Percentiles rank a stretch among this genome's conserved stretches.
Evolutionary conservation across 345 rosid genomes (phyloP).

Genomic region (Hevea brasiliensis): DNA sequence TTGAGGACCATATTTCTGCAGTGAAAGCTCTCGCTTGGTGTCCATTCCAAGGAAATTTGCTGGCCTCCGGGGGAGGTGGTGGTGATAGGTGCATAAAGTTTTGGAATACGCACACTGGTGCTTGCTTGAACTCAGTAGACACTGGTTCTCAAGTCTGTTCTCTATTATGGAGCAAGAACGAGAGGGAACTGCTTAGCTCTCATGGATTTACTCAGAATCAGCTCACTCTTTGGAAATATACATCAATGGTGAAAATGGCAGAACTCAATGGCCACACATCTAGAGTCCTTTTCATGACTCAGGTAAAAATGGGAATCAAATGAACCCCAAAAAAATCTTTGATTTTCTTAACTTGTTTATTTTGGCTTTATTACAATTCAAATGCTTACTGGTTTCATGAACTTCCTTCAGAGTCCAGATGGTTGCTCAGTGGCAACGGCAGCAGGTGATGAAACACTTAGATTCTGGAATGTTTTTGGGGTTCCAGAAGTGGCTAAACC

Average conservation of each 20-base stretch:
- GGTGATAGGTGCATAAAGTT: constrained; percentile 51
- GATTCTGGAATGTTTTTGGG: constrained; percentile 76
- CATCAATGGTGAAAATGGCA: constrained; percentile 52
- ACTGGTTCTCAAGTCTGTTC: constrained; percentile 55
- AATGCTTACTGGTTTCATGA: background rate
- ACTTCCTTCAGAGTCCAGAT: constrained; percentile 54
- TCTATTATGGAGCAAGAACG: constrained; percentile 52
- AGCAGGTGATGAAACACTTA: constrained; percentile 69
- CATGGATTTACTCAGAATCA: constrained; percentile 54
- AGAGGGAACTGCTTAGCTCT: constrained; percentile 52
- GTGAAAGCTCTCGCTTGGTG: constrained; percentile 67
- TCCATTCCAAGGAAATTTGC: constrained; percentile 54
- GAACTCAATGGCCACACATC: constrained; percentile 51
- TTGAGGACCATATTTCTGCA: constrained; percentile 55
- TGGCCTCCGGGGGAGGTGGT: constrained; percentile 58
- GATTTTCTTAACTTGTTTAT: background rate
- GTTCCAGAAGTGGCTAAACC: constrained; percentile 55
- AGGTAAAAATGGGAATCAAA: constrained; percentile 20
- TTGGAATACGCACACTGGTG: constrained; percentile 53
- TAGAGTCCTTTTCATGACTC: constrained; percentile 55
- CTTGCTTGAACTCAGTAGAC: constrained; percentile 52
- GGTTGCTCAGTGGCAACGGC: constrained; percentile 75
- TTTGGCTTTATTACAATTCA: background rate
- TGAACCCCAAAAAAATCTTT: background rate
- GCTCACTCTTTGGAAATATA: constrained; percentile 50